Percentiles rank a stretch among this genome's conserved stretches.
Evolutionary conservation across 2,329 filamentous ascomycete species (phyloP).

Genomic region (Aureobasidium zeae): DNA sequence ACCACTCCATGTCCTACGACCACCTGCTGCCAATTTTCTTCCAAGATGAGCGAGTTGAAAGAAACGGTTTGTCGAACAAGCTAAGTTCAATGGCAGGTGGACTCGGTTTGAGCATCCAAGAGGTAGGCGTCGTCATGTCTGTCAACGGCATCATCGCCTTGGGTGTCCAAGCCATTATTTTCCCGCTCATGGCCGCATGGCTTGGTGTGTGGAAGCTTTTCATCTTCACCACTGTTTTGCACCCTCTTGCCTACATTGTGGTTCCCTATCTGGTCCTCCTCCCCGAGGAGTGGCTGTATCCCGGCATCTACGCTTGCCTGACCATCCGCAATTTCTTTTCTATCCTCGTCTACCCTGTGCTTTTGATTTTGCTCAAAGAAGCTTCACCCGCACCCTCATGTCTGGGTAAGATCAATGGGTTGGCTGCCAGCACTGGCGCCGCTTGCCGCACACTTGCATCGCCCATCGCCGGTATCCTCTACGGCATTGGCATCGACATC

Average conservation of each 20-base stretch:
- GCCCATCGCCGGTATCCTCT: slow-evolving; percentile 58
- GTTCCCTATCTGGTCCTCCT: slow-evolving; percentile 59
- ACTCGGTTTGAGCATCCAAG: slow-evolving; percentile 55
- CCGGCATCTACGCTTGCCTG: slow-evolving; percentile 57
- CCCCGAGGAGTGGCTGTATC: slow-evolving; percentile 44
- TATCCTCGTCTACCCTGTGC: slow-evolving; percentile 58
- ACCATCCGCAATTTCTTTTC: slow-evolving; percentile 57
- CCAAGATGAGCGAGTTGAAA: slow-evolving; percentile 57
- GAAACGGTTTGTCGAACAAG: slow-evolving; percentile 26
- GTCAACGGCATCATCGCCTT: slow-evolving; percentile 64
- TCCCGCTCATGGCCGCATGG: slow-evolving; percentile 53
- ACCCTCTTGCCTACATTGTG: slow-evolving; percentile 59
- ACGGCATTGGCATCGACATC: slow-evolving; percentile 50
- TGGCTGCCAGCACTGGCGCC: slow-evolving; percentile 63
- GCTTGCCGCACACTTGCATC: slow-evolving; percentile 61
- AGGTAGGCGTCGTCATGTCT: slow-evolving; percentile 59
- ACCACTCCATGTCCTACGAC: slow-evolving; percentile 92
- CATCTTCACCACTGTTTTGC: slow-evolving; percentile 53
- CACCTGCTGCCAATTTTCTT: slow-evolving; percentile 88
- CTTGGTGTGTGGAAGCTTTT: slow-evolving; percentile 61
- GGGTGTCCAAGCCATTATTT: slow-evolving; percentile 62
- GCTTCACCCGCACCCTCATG: slow-evolving; percentile 53
- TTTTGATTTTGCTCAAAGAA: slow-evolving; percentile 65
- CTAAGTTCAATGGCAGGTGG: slow-evolving; percentile 42
- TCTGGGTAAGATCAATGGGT: slow-evolving; percentile 61